Conservation (phyloP, 2,329 filamentous ascomycete species). For the Chalaropsis thielavioides region DNA sequence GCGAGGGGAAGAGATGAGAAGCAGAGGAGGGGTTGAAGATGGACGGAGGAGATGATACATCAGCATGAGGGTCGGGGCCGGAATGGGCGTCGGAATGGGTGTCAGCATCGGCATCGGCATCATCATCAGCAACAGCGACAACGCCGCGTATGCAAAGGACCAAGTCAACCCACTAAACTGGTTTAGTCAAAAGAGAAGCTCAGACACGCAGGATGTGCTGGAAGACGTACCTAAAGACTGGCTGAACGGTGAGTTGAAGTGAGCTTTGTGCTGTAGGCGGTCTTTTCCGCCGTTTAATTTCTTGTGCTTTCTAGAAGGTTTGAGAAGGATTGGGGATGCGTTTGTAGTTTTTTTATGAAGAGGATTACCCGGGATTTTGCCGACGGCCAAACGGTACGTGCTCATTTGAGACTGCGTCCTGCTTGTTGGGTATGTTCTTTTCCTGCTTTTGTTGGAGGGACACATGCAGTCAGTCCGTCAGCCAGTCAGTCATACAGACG, state of each 20-base stretch:
- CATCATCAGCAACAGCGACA: too few species aligned
- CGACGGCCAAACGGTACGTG: background rate
- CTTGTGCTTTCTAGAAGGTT: conserved; percentile 1
- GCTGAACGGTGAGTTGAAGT: background rate
- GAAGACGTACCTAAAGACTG: too few species aligned
- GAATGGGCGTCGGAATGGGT: too few species aligned
- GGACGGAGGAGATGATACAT: too few species aligned
- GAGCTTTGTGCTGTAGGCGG: background rate
- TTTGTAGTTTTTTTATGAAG: background rate
- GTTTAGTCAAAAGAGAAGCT: too few species aligned
- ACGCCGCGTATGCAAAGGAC: too few species aligned
- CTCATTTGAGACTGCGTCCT: background rate
- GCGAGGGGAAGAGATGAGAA: too few species aligned
- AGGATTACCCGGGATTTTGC: background rate
- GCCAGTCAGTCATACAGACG: background rate
- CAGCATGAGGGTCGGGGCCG: too few species aligned
- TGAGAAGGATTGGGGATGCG: background rate
- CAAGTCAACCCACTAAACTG: too few species aligned
- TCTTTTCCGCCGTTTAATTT: background rate
- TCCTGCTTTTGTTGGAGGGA: background rate
- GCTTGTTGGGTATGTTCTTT: background rate
- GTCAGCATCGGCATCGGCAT: too few species aligned
- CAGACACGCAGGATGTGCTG: too few species aligned
- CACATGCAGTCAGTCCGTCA: background rate
- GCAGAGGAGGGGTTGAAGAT: too few species aligned